Conservation (phyloP, 805 yeast species). For the Starmera amethionina region DNA sequence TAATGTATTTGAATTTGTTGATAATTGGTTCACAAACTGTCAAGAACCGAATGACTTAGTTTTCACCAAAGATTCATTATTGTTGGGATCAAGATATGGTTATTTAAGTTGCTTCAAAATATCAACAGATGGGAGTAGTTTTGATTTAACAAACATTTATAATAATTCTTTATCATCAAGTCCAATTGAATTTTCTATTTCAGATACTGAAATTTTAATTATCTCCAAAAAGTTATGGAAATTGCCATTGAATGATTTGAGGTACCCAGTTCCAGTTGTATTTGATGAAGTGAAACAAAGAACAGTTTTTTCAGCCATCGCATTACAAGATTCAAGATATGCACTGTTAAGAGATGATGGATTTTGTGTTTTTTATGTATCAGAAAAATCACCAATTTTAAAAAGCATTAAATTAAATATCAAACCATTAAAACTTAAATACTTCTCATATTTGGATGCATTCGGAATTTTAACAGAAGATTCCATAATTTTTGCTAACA, state of each 20-base stretch:
- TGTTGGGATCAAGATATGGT: slow-evolving; percentile 16
- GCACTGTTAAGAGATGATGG: slow-evolving; percentile 26
- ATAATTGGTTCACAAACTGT: background rate
- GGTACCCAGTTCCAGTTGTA: slow-evolving; percentile 10
- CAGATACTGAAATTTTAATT: slow-evolving; percentile 7
- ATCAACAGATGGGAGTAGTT: too few species aligned
- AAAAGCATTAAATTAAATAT: slow-evolving; percentile 16
- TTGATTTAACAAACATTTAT: too few species aligned
- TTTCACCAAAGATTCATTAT: slow-evolving; percentile 6
- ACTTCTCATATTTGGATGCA: slow-evolving; percentile 12
- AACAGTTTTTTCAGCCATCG: slow-evolving; percentile 4
- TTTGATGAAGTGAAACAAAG: slow-evolving; percentile 12
- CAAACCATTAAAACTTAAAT: slow-evolving; percentile 19
- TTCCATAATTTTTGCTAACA: slow-evolving; percentile 11
- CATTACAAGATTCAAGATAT: slow-evolving; percentile 6
- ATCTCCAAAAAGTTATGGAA: slow-evolving; percentile 14
- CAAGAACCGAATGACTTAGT: slow-evolving; percentile 14
- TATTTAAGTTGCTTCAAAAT: slow-evolving; percentile 1
- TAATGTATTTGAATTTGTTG: background rate
- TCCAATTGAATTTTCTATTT: slow-evolving; percentile 11
- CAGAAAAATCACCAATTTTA: slow-evolving; percentile 9
- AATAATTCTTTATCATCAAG: too few species aligned
- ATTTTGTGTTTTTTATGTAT: slow-evolving; percentile 15
- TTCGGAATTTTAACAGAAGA: slow-evolving; percentile 15
- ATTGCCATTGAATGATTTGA: slow-evolving; percentile 1